These are phyloP conservation scores for Aspergillus ostianus DNA, from an alignment of 495 filamentous ascomycete genomes.

Conservation along the genomic window DNA sequence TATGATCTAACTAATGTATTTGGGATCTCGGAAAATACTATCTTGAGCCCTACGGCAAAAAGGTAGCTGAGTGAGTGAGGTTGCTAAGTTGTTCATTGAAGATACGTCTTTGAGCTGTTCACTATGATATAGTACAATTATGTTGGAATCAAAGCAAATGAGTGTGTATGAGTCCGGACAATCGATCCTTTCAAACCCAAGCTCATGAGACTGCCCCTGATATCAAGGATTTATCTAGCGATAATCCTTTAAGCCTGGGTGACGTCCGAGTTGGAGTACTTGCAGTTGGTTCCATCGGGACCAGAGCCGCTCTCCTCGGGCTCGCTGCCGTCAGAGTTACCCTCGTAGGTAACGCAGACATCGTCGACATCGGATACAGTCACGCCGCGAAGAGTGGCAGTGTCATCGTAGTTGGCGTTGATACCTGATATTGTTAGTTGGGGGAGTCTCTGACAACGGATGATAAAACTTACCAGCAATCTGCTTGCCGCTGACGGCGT, in stretches of 20 bases:
- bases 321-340: conserved; percentile 41
- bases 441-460: not conserved
- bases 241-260: not conserved
- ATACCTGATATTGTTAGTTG: conserved; percentile 2
- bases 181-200: too few relatives aligned
- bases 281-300: not conserved
- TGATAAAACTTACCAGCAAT: conserved; percentile 11
- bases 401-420: conserved; percentile 27
- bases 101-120: too few relatives aligned
- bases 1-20: too few relatives aligned
- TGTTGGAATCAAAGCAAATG: too few relatives aligned
- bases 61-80: too few relatives aligned
- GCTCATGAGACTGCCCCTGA: too few relatives aligned
- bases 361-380: not conserved
- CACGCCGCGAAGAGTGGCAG: conserved; percentile 9
- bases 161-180: too few relatives aligned
- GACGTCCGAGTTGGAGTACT: not conserved
- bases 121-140: too few relatives aligned
- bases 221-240: not conserved
- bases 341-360: conserved; percentile 34
- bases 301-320: conserved; percentile 7
- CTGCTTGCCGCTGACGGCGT: conserved; percentile 37
- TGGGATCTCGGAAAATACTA: too few relatives aligned
- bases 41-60: too few relatives aligned
- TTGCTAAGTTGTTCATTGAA: too few relatives aligned